Conservation (phyloP, 352 stramenopile species). For the Globisporangium recalcitrans region DNA sequence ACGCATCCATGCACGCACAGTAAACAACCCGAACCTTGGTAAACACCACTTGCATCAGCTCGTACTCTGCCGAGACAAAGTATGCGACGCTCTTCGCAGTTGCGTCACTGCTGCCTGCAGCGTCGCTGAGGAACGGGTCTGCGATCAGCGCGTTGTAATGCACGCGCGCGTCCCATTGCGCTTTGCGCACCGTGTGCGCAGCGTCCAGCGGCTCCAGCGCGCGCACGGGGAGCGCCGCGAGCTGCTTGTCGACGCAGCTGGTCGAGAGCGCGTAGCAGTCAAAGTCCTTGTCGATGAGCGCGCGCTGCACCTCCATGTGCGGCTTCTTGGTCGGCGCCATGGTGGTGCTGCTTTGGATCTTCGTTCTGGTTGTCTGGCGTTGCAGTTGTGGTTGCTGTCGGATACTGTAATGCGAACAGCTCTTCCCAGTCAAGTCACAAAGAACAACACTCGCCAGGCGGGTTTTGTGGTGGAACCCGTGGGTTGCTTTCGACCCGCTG, state of each 20-base stretch:
- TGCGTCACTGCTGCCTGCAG: no score
- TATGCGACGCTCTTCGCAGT: conserved; percentile 42
- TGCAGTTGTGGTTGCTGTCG: conserved; percentile 9
- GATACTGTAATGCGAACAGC: conserved; percentile 1
- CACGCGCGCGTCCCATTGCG: conserved; percentile 69
- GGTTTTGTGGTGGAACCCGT: neutral
- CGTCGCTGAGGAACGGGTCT: conserved; percentile 50
- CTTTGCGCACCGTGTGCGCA: conserved; percentile 47
- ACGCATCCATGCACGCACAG: conserved; percentile 2
- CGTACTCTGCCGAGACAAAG: conserved; percentile 55
- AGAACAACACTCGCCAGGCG: neutral
- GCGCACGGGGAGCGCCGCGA: conserved; percentile 22
- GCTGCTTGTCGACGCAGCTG: conserved; percentile 26
- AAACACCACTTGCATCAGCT: conserved; percentile 54
- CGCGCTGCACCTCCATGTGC: conserved; percentile 57
- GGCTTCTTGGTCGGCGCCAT: conserved; percentile 11
- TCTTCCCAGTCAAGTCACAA: no score
- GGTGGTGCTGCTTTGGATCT: conserved; percentile 2
- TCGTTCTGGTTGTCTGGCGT: neutral
- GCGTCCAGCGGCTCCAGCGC: conserved; percentile 43
- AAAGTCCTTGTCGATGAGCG: conserved; percentile 73
- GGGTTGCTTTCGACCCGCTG: neutral
- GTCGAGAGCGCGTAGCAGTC: conserved; percentile 64
- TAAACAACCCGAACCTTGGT: conserved; percentile 19
- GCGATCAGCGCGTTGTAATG: conserved; percentile 55